Base-by-base conservation (phyloP, 2,329 filamentous ascomycete genomes). In the Pseudopithomyces maydicus region DNA sequence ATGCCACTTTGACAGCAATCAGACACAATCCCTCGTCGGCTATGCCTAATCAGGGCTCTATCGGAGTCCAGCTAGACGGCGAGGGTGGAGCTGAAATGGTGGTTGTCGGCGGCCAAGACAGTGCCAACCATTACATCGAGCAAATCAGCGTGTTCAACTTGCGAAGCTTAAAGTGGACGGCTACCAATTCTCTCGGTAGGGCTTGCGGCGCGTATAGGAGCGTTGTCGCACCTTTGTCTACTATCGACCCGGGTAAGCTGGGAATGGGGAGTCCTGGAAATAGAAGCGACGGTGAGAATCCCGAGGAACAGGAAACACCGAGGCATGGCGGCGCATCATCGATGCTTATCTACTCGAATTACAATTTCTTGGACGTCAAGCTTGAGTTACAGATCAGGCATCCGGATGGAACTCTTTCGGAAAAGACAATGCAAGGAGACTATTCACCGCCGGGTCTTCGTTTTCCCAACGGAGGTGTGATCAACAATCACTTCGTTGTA, bases 271-370 rank as follows among this genome's bases (percentile, higher is more conserved):
- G 74, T 43, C 67, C 48, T 38, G 48, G 75, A 35, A 70, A 67
- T 45, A 57, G 62, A 6, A 74, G 72, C 49, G 82, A 82, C 79
- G 67, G 75, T 70, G 61, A 64, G 43, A 63, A 57, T 17, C 51
- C 63, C 14, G 70, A 69, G 70, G 78, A 56, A 73, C 74, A 53
- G 62, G 75, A 68, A 59, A 70, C 49, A 35, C 52, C 14, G 55
- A 61, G 61, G 70, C 78, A 50, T 71, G 77, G 75, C 19, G 84
- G 83, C 12, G 36, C 48, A 15, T 82, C 84, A 6, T 82, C 86
- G 2, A 97, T 98, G 92, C 84, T 99, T 60, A 96, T 99, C 44
- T 99, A 99, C 76, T 98, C 94, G 22, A 99, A 99, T 74, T 99
- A 99, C 78, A 98, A 99, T 77, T 99, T 99, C 70, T 77, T 99